Evolutionary conservation across 2,329 filamentous ascomycete genomes (phyloP), one percentile per base, ranked within the genome.

Genomic region (Neospermospora avenae): DNA sequence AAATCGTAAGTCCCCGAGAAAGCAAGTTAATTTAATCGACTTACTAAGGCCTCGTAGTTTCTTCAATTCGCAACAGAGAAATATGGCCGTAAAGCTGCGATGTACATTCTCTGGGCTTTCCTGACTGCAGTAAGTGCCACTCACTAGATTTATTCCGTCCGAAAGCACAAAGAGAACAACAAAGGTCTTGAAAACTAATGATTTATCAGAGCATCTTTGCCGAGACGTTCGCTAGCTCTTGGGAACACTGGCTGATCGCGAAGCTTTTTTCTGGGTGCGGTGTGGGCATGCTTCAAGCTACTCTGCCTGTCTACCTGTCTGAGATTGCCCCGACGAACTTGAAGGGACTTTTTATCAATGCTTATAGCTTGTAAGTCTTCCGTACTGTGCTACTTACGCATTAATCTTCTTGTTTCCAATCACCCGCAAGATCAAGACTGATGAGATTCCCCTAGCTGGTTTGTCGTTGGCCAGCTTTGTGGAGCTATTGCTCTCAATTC

Each of bases 381-480:
- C 11, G 6, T 10, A 6, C 6, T 5, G 28, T 31, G 2, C 11
- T 31, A 31, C 28, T 10, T 31, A 10, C 28, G n/a, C 11, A 31
- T 5, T 31, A 10, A 5, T 31, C 18, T 20, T 4, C 13, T 49
- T 39, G n/a, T 14, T n/a, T 10, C 8, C n/a, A 22, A 42, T 8
- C 18, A 20, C 3, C 8, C 20, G 1, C 8, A 7, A 8, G 11
- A 34, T 2, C 3, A 2, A 41, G 22, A 11, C 53, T 45, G 7
- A 46, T 72, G 35, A 14, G 13, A 11, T 18, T 31, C 4, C 14
- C 4, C 14, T 39, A 66, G 64, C 52, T 80, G 78, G 78, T 79
- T 75, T 63, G 73, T 74, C 0, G 31, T 78, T 0, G 78, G 78
- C 1, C 71, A 73, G n/a, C 74, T 80, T 35, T 76, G 75, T 39